These are phyloP conservation scores for Alternaria viburni DNA, from an alignment of 2,329 filamentous ascomycete genomes.

Conservation along the genomic window DNA sequence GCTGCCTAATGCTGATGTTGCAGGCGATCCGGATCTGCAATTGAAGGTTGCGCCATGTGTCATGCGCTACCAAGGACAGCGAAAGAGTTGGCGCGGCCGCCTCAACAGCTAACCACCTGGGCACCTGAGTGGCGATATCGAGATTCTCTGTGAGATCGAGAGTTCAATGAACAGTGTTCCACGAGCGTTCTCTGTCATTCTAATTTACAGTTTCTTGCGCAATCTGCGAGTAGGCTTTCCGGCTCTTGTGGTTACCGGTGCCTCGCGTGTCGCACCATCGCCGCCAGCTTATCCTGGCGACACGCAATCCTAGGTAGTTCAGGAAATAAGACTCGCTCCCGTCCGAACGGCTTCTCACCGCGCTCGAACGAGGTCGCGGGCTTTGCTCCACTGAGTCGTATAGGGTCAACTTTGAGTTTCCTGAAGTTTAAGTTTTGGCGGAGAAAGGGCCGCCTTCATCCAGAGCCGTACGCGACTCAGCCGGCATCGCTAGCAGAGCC, in stretches of 20 bases:
- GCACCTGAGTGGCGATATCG: not conserved
- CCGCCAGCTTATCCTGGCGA: not conserved
- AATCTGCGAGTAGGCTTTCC: not conserved
- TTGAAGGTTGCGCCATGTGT: not conserved
- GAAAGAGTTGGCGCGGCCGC: not conserved
- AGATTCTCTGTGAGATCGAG: not conserved
- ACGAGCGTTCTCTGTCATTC: not conserved
- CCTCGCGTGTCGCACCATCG: slow-evolving; percentile 11
- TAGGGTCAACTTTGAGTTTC: not conserved
- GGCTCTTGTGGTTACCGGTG: not conserved
- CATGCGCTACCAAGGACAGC: not conserved
- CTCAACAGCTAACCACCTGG: not conserved
- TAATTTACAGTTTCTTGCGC: not conserved
- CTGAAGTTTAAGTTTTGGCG: not conserved
- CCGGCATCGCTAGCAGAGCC: not conserved
- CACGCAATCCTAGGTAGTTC: slow-evolving; percentile 5
- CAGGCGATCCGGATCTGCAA: not conserved
- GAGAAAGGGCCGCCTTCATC: not conserved
- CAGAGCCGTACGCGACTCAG: not conserved
- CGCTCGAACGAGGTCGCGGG: not conserved
- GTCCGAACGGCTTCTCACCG: not conserved
- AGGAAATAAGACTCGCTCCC: not conserved
- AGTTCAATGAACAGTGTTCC: not conserved
- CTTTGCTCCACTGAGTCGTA: not conserved
- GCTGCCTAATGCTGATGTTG: not conserved